A percentile compares a stretch with the other conserved stretches of the same genome.
Evolutionary conservation across 768 basidiomycete genomes (phyloP).

Genomic region (Kondoa subrosea): DNA sequence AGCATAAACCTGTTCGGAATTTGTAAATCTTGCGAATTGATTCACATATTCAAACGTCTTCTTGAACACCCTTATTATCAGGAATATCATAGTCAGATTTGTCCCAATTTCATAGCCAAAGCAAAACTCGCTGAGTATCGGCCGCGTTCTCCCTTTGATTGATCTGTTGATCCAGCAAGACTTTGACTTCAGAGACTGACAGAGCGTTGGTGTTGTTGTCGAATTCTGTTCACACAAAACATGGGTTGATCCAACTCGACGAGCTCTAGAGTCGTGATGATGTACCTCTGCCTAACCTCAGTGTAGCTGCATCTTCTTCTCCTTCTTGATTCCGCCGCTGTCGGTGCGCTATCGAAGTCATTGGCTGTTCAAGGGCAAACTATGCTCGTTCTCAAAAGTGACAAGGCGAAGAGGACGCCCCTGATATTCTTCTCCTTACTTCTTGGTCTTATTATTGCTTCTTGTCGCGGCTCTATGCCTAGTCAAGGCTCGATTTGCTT

Average conservation of each 20-base stretch:
- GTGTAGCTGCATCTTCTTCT: slow-evolving; percentile 20
- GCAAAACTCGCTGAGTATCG: neutral
- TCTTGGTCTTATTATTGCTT: too few relatives aligned
- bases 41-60: slow-evolving; percentile 84
- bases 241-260: neutral
- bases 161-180: slow-evolving; percentile 61
- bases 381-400: too few relatives aligned
- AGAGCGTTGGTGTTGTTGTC: slow-evolving; percentile 30
- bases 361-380: neutral
- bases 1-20: slow-evolving; percentile 62
- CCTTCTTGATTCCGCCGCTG: neutral
- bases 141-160: neutral
- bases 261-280: neutral
- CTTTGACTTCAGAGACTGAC: slow-evolving; percentile 81
- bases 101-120: neutral
- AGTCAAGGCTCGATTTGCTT: too few relatives aligned
- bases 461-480: too few relatives aligned
- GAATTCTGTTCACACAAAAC: neutral
- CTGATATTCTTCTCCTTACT: too few relatives aligned
- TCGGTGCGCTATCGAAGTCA: neutral
- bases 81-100: neutral
- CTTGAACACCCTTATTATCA: slow-evolving; percentile 56
- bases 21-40: slow-evolving; percentile 71
- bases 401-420: too few relatives aligned
- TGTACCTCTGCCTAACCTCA: slow-evolving; percentile 17